These are phyloP conservation scores for Stromatinia cepivora DNA, from an alignment of 2,329 filamentous ascomycete species.

Conservation along the genomic window DNA sequence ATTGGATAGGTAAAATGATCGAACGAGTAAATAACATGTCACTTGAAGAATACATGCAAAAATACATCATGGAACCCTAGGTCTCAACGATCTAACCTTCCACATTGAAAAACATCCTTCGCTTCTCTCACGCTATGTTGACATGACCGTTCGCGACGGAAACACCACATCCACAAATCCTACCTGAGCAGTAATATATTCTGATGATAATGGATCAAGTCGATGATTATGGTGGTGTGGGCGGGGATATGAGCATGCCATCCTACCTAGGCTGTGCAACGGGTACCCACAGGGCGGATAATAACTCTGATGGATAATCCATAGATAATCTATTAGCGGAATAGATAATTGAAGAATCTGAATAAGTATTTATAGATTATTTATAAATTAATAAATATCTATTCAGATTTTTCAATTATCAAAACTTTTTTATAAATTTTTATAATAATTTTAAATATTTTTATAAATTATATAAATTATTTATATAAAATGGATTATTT, in stretches of 20 bases:
- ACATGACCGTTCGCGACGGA: conserved; percentile 24
- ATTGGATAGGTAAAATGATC: conserved; percentile 55
- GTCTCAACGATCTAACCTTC: conserved; percentile 28
- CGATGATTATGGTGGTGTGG: conserved; percentile 22
- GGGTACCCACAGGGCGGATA: too few relatives aligned
- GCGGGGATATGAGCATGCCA: conserved; percentile 7
- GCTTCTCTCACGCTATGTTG: conserved; percentile 10
- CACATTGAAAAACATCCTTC: conserved; percentile 18
- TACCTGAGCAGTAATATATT: background rate
- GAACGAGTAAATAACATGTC: conserved; percentile 42
- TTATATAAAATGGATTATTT: too few relatives aligned
- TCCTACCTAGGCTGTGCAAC: too few relatives aligned
- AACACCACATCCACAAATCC: background rate
- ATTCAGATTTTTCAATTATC: too few relatives aligned
- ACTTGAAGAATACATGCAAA: conserved; percentile 31
- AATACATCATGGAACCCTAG: conserved; percentile 27
- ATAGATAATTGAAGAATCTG: too few relatives aligned
- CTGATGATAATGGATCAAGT: background rate
- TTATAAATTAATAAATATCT: too few relatives aligned
- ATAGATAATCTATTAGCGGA: too few relatives aligned
- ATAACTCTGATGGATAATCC: too few relatives aligned
- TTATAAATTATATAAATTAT: too few relatives aligned
- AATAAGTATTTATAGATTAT: too few relatives aligned
- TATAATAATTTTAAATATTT: too few relatives aligned
- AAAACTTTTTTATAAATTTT: too few relatives aligned